Evolutionary conservation across 768 basidiomycete species (phyloP).

Genomic region (Zangia roseola): DNA sequence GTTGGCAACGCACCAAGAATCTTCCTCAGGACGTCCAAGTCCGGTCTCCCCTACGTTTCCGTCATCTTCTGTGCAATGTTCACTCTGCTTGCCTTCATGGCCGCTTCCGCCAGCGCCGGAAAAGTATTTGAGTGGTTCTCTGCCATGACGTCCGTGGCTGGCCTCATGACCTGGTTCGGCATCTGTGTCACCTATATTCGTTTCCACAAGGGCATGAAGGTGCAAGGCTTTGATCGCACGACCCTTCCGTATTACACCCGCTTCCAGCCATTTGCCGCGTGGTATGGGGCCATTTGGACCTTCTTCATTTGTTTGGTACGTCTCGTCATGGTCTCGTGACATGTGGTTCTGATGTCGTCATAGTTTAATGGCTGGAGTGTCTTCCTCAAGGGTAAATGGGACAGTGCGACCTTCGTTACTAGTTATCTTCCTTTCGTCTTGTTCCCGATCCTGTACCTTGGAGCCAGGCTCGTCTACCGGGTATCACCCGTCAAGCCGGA

Average conservation of each 20-base stretch:
- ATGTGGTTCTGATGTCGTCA: constrained; percentile 30
- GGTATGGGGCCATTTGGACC: constrained; percentile 37
- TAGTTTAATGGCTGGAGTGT: constrained; percentile 51
- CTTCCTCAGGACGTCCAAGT: constrained; percentile 65
- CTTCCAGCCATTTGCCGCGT: constrained; percentile 75
- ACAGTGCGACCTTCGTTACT: constrained; percentile 70
- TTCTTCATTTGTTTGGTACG: constrained; percentile 63
- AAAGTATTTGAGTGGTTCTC: constrained; percentile 79
- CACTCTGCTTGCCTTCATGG: constrained; percentile 80
- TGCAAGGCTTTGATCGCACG: constrained; percentile 71
- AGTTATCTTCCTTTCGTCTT: constrained; percentile 72
- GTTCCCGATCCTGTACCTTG: constrained; percentile 75
- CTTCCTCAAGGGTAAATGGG: constrained; percentile 55
- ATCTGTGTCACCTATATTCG: constrained; percentile 77
- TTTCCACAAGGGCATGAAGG: constrained; percentile 81
- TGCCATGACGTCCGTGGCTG: constrained; percentile 68
- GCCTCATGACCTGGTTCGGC: constrained; percentile 81
- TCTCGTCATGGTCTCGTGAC: constrained; percentile 6
- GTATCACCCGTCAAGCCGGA: constrained; percentile 32
- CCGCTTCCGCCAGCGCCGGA: constrained; percentile 60
- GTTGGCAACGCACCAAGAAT: constrained; percentile 81
- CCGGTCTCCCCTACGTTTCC: constrained; percentile 75
- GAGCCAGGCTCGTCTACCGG: constrained; percentile 47
- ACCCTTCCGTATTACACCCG: constrained; percentile 67
- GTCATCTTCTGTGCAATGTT: constrained; percentile 70